Evolutionary conservation across 345 rosid genomes (phyloP).

Genomic region (Eucalyptus tenuipes): DNA sequence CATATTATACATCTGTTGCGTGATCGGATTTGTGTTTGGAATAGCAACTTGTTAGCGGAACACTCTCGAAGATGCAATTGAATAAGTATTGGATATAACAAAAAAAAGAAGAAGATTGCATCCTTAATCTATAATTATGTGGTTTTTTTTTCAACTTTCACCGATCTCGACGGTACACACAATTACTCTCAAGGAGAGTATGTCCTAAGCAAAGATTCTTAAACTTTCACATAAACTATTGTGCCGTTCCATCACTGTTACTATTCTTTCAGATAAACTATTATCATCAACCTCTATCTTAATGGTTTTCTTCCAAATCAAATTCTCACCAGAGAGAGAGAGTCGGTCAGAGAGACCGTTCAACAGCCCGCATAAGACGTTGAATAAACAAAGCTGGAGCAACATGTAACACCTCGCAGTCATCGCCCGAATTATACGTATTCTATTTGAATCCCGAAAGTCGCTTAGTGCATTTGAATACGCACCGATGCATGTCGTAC

Average conservation of each 20-base stretch:
- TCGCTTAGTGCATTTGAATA: not conserved
- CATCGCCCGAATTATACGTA: not conserved
- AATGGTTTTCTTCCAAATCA: not conserved
- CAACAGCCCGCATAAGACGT: slow-evolving; percentile 1
- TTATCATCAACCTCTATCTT: not conserved
- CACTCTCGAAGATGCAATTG: not conserved
- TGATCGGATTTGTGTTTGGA: not conserved
- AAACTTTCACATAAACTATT: not conserved
- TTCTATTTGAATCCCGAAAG: not conserved
- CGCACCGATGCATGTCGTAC: not conserved
- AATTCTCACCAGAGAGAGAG: not conserved
- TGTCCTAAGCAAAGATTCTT: not conserved
- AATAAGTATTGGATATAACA: not conserved
- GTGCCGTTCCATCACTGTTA: not conserved
- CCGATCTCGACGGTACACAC: not conserved
- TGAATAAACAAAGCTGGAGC: not conserved
- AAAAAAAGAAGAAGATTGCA: not conserved
- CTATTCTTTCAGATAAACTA: not conserved
- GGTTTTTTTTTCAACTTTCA: not conserved
- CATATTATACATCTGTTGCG: not conserved
- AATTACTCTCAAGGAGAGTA: not conserved
- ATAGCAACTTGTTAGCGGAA: not conserved
- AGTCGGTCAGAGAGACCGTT: not conserved
- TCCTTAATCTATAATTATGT: not conserved
- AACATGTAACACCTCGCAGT: not conserved